Base-by-base conservation (phyloP, 495 filamentous ascomycete species). In the Penicillium ucsense region DNA sequence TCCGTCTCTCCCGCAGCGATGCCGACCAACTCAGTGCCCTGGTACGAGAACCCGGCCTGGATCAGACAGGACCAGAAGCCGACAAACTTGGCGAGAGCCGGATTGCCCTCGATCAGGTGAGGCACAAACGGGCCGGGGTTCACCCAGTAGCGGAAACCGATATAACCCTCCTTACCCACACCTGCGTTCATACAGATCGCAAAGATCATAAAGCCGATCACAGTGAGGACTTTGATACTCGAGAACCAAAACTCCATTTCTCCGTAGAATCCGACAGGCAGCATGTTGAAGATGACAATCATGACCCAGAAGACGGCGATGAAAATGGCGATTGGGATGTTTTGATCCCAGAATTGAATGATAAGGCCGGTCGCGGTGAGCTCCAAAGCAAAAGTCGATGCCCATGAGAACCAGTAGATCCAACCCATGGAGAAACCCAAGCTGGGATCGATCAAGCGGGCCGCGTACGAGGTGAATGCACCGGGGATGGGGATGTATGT, bases 381-480 rank as follows among this genome's bases (percentile, higher is more conserved):
- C 52, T 89, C 85, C n/a, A 86, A 71, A 31, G 82, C 85, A 50
- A 83, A 82, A 0, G 84, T 88, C 35, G 82, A 81, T 12, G 78
- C 72, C 68, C 64, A 72, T 2, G 69, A 67, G 49, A 80, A 81
- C 78, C 78, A 82, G 61, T 80, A 84, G 51, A 88, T 89, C 85
- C 85, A 90, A 30, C 85, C 85, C 61, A 89, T 81, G 12, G 85
- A 79, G 57, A 90, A 89, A 35, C 86, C 85, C 53, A 91, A 63
- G 50, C 83, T 82, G 33, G 78, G 76, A 53, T 89, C 84, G 47
- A 85, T 76, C 46, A 87, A 83, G 38, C 85, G 77, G 35, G 83
- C 75, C 41, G 82, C 83, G 57, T 86, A 90, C 35, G 84, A 70
- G 20, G 85, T 85, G 56, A 89, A 87, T 6, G 82, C 78, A 46